These are phyloP conservation scores for Porpolomopsis calyptriformis DNA, from an alignment of 768 basidiomycete genomes.

Conservation along the genomic window DNA sequence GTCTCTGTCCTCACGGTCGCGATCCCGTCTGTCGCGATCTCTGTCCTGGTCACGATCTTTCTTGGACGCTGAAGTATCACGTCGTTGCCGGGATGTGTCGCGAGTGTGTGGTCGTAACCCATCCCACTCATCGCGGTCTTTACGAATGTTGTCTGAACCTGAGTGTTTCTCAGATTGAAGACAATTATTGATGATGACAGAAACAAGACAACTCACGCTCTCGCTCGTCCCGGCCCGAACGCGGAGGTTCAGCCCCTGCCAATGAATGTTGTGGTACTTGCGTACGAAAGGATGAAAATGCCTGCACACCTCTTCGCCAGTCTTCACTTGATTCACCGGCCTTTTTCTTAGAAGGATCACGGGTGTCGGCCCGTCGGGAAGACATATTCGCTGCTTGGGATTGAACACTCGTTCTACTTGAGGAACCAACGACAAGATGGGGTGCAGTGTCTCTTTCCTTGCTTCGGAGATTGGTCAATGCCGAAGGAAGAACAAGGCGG, in stretches of 20 bases:
- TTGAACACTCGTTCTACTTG: slow-evolving; percentile 32
- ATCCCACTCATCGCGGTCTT: slow-evolving; percentile 55
- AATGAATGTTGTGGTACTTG: slow-evolving; percentile 9
- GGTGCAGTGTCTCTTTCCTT: slow-evolving; percentile 63
- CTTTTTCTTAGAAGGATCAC: slow-evolving; percentile 57
- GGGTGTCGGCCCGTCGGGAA: slow-evolving; percentile 45
- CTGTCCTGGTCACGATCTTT: slow-evolving; percentile 35
- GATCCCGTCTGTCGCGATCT: slow-evolving; percentile 33
- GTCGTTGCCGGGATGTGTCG: slow-evolving; percentile 50
- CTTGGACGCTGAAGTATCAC: slow-evolving; percentile 45
- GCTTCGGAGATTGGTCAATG: slow-evolving; percentile 34
- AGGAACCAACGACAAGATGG: slow-evolving; percentile 38
- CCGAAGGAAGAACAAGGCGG: slow-evolving; percentile 44
- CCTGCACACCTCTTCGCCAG: slow-evolving; percentile 67
- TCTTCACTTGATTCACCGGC: slow-evolving; percentile 68
- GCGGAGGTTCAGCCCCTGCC: slow-evolving; percentile 37
- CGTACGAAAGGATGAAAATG: slow-evolving; percentile 10
- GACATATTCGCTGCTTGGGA: slow-evolving; percentile 25
- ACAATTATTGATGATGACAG: neutral
- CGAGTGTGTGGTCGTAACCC: slow-evolving; percentile 53
- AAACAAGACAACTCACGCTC: slow-evolving; percentile 17
- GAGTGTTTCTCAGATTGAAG: slow-evolving; percentile 7
- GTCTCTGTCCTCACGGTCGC: slow-evolving; percentile 26
- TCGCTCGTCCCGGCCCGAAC: slow-evolving; percentile 56
- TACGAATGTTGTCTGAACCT: slow-evolving; percentile 46